Percentiles rank a stretch among this genome's conserved stretches.
These are phyloP conservation scores for Flaveria robusta DNA, from an alignment of 129 eudicot genomes.

Conservation along the genomic window DNA sequence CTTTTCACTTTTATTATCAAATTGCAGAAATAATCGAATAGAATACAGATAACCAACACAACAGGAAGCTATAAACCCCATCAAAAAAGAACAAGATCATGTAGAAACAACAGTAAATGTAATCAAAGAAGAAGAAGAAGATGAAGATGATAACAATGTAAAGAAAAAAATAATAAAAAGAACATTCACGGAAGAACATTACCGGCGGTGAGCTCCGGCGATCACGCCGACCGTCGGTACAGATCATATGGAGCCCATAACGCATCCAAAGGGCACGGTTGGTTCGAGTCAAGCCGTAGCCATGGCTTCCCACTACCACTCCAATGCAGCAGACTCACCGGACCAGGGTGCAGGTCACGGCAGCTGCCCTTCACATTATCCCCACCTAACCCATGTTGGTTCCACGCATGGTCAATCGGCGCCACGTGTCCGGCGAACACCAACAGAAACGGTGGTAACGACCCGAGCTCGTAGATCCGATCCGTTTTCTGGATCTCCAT, in stretches of 20 bases:
- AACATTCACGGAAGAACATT: conserved; percentile 47
- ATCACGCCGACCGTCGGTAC: conserved; percentile 51
- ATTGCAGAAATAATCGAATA: conserved; percentile 44
- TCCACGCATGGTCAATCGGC: conserved; percentile 93
- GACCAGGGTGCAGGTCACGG: conserved; percentile 92
- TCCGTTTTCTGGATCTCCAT: conserved; percentile 85
- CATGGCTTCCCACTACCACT: conserved; percentile 96
- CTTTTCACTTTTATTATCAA: conserved; percentile 38
- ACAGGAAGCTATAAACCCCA: conserved; percentile 35
- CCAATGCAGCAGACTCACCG: conserved; percentile 91
- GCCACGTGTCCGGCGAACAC: conserved; percentile 95
- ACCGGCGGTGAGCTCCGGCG: conserved; percentile 45
- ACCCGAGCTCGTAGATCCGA: conserved; percentile 93
- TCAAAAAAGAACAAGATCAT: neutral
- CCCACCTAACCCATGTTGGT: conserved; percentile 94
- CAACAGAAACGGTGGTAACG: conserved; percentile 86
- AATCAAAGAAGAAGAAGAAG: neutral
- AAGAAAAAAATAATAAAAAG: conserved; percentile 13
- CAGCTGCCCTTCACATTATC: conserved; percentile 91
- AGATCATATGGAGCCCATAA: conserved; percentile 93
- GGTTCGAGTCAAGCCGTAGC: conserved; percentile 69
- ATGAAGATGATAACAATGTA: conserved; percentile 15
- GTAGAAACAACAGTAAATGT: too few relatives aligned
- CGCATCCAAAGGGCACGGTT: conserved; percentile 76
- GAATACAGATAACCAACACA: conserved; percentile 35